Evolutionary conservation across 2,329 filamentous ascomycete species (phyloP).

Genomic region (Diaporthe sp.): DNA sequence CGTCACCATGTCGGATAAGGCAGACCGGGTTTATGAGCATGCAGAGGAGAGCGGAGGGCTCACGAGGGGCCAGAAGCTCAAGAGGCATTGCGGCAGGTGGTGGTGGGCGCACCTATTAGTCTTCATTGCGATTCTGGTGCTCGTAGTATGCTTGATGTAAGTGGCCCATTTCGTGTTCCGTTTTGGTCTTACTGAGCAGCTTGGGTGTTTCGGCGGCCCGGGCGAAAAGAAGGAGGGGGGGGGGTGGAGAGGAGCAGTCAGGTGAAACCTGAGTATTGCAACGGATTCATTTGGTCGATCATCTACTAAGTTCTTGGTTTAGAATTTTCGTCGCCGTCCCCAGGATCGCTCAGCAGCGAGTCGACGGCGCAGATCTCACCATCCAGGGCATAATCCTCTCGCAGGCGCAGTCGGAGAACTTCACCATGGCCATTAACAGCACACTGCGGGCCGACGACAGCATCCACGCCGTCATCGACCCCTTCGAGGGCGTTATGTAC

Average conservation of each 20-base stretch:
- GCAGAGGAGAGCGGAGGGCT: not conserved
- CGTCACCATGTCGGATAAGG: slow-evolving; percentile 34
- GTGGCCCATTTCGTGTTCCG: slow-evolving; percentile 43
- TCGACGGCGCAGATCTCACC: slow-evolving; percentile 63
- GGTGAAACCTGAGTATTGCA: too few relatives aligned
- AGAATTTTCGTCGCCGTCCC: slow-evolving; percentile 68
- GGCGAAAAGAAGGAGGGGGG: too few relatives aligned
- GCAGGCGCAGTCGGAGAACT: slow-evolving; percentile 54
- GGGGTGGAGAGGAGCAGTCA: too few relatives aligned
- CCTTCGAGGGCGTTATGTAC: slow-evolving; percentile 65
- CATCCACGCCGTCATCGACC: slow-evolving; percentile 61
- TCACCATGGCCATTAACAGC: slow-evolving; percentile 66
- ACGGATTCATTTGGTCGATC: too few relatives aligned
- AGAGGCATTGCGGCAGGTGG: slow-evolving; percentile 62
- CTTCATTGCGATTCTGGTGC: slow-evolving; percentile 58
- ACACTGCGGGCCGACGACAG: slow-evolving; percentile 63
- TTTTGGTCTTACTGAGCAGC: not conserved
- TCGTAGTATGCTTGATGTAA: slow-evolving; percentile 71
- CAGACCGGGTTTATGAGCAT: not conserved
- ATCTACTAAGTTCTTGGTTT: not conserved
- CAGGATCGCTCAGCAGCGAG: slow-evolving; percentile 65
- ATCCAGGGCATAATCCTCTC: slow-evolving; percentile 63
- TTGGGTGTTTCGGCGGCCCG: too few relatives aligned
- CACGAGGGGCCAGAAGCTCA: slow-evolving; percentile 43
- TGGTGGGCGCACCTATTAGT: slow-evolving; percentile 71